Conservation (phyloP, 768 basidiomycete species). For the Calocybe gangraenosa region DNA sequence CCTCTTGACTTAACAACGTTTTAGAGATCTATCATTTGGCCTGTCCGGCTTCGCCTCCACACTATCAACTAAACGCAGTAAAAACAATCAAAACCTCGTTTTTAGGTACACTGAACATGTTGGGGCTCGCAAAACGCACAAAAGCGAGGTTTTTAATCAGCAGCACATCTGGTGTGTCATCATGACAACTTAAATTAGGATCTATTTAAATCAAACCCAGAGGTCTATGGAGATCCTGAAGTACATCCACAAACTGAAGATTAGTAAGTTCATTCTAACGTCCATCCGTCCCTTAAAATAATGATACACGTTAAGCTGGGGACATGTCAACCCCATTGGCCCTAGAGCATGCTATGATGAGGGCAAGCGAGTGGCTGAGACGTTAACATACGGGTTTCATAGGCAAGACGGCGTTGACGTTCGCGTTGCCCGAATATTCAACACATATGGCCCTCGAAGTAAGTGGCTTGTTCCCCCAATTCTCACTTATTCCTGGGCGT, state of each 20-base stretch:
- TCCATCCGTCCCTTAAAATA: conserved; percentile 6
- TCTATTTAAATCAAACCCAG: too few relatives aligned
- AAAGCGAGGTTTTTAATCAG: conserved; percentile 96
- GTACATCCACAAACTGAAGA: conserved; percentile 97
- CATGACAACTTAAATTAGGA: too few relatives aligned
- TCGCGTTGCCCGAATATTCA: conserved; percentile 97
- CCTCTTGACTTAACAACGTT: conserved; percentile 14
- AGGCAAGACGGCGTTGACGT: conserved; percentile 94
- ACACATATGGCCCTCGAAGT: conserved; percentile 90
- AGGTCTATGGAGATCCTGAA: conserved; percentile 98
- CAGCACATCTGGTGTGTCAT: conserved; percentile 76
- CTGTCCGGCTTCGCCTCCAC: conserved; percentile 94
- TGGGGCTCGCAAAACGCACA: conserved; percentile 94
- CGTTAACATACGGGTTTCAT: conserved; percentile 93
- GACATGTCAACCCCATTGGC: conserved; percentile 97
- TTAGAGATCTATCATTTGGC: conserved; percentile 97
- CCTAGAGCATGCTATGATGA: conserved; percentile 99
- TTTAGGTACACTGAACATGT: conserved; percentile 98
- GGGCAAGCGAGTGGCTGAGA: conserved; percentile 98
- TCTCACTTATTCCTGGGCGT: conserved; percentile 9
- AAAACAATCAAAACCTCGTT: conserved; percentile 99
- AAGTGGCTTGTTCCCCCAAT: conserved; percentile 18
- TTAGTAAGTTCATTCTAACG: conserved; percentile 55
- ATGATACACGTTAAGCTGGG: conserved; percentile 60
- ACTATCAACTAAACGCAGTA: conserved; percentile 97